Base-by-base conservation (phyloP, 768 basidiomycete species). In the Mycena filopes region DNA sequence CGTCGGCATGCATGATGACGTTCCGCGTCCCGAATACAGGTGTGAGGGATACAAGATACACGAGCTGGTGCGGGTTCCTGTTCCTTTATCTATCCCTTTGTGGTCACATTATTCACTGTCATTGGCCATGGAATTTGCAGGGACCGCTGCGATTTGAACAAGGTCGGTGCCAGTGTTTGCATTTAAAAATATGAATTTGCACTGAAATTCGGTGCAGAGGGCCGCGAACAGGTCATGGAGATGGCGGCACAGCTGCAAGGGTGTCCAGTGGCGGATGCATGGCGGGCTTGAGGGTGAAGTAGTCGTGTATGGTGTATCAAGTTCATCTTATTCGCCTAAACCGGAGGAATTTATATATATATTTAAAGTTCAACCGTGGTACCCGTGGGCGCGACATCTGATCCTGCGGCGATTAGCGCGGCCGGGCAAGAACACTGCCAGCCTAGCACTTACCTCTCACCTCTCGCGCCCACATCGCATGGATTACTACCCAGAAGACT, bases 171-270 rank as follows among this genome's bases (percentile, higher is more conserved):
- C 50, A 12, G 75, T 71, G 18, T 48, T 20, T 40, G 31, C 18
- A 18, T 3, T 48, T 8, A 10, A 18, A 9, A 25, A 2, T 33
- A 55, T 43, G 11, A n/a, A 26, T 29, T 21, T n/a, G 11, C 2
- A 25, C 42, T 45, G 31, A 55, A 29, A 16, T 12, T 10, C 41
- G 28, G 12, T n/a, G 48, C 49, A 66, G 83, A 54, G 42, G 83
- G 79, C 2, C 81, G 81, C 38, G 80, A 81, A 29, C 77, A 83
- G 43, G 75, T 83, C 23, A 76, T 84, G 71, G 60, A 70, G 7
- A 78, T 76, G 67, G 83, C 84, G 26, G 80, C 72, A n/a, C 72
- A 77, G 51, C 65, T 84, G 13, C 77, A 78, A 50, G 83, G 82
- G 16, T 83, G 81, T 67, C 83, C 83, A 11, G 72, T 84, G 8